These are phyloP conservation scores for Chalaropsis ovoidea DNA, from an alignment of 2,329 filamentous ascomycete genomes.

Conservation along the genomic window DNA sequence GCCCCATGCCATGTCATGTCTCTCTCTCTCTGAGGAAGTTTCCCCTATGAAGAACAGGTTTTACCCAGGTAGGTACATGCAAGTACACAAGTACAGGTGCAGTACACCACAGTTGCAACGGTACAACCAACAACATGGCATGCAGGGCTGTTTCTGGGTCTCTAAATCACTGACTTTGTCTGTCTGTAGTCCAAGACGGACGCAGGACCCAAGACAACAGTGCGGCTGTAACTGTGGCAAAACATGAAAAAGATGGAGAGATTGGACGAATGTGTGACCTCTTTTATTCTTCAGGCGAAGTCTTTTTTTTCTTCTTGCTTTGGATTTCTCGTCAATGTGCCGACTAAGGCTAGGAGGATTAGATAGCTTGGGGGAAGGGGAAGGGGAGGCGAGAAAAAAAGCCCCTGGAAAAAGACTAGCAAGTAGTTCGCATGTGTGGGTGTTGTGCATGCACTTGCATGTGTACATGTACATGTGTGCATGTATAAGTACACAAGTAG, in stretches of 20 bases:
- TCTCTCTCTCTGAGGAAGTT: background rate
- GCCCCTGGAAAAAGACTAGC: background rate
- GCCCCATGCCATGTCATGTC: background rate
- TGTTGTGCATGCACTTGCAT: background rate
- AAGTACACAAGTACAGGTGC: background rate
- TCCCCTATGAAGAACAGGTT: background rate
- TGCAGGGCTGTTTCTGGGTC: background rate
- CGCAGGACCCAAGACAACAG: background rate
- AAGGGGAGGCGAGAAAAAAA: background rate
- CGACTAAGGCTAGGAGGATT: background rate
- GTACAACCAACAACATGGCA: background rate
- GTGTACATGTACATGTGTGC: background rate
- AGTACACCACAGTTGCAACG: background rate
- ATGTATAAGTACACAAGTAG: background rate
- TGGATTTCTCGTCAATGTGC: background rate
- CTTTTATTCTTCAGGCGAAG: too few relatives aligned
- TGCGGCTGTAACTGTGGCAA: conserved; percentile 10
- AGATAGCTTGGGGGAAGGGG: background rate
- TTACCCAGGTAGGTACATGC: background rate
- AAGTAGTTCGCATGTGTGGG: background rate
- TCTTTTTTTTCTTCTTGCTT: background rate
- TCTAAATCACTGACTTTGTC: background rate
- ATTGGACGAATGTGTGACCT: background rate
- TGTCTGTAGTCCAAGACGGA: background rate
- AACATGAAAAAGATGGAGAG: background rate